Evolutionary conservation across 1,284 basidiomycete genomes (phyloP).

Genomic region (Rhodotorula sp.): DNA sequence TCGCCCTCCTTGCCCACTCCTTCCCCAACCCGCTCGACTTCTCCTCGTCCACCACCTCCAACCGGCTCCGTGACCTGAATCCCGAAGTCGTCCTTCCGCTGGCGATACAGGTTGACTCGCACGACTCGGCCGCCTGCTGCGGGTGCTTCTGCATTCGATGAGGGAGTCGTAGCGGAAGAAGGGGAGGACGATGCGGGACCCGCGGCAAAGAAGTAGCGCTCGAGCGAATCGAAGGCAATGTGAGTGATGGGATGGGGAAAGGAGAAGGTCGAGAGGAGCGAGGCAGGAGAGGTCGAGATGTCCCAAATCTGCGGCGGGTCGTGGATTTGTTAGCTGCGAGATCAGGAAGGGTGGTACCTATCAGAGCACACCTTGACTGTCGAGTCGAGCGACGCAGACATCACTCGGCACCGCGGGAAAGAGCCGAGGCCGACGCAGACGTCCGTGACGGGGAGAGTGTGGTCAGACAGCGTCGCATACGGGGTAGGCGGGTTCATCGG

Average conservation of each 20-base stretch:
- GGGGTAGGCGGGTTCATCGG: slow-evolving; percentile 59
- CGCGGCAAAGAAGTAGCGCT: slow-evolving; percentile 83
- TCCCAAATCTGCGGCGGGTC: slow-evolving; percentile 38
- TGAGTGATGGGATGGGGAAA: slow-evolving; percentile 59
- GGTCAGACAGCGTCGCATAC: slow-evolving; percentile 79
- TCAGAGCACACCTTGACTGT: slow-evolving; percentile 72
- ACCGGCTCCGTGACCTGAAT: slow-evolving; percentile 60
- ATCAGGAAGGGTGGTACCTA: neutral
- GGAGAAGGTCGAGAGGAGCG: slow-evolving; percentile 43
- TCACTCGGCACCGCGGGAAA: slow-evolving; percentile 68
- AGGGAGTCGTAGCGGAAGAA: slow-evolving; percentile 50
- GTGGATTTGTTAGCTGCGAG: neutral
- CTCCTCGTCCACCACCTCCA: slow-evolving; percentile 68
- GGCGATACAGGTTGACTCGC: slow-evolving; percentile 23
- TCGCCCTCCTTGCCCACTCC: slow-evolving; percentile 50
- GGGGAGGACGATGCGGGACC: slow-evolving; percentile 30
- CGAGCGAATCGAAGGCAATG: slow-evolving; percentile 76
- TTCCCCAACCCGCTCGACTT: slow-evolving; percentile 63
- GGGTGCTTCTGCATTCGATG: slow-evolving; percentile 50
- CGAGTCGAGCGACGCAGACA: slow-evolving; percentile 82
- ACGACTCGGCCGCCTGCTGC: slow-evolving; percentile 53
- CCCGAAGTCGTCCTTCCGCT: slow-evolving; percentile 33
- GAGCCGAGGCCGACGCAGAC: slow-evolving; percentile 72
- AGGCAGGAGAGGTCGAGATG: slow-evolving; percentile 23
- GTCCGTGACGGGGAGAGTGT: slow-evolving; percentile 84